Evolutionary conservation across 139 green algal species (phyloP).

Genomic region (Tetraselmis chui): DNA sequence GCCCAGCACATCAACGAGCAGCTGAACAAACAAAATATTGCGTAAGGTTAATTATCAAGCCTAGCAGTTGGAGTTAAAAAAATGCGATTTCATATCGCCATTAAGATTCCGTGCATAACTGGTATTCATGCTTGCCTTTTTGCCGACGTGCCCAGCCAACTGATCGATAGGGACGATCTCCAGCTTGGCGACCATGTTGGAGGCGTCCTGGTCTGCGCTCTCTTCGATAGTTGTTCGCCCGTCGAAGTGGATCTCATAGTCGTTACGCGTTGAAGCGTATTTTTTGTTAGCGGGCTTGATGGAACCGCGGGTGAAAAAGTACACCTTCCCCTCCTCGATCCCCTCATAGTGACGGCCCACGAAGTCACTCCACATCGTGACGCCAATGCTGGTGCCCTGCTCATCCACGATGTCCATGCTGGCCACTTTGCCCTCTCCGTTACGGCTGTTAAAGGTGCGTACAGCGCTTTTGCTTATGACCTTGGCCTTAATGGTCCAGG

Average conservation of each 20-base stretch:
- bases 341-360: slow-evolving; percentile 38
- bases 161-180: slow-evolving; percentile 61
- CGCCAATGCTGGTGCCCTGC: slow-evolving; percentile 63
- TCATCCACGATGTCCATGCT: slow-evolving; percentile 64
- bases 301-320: slow-evolving; percentile 42
- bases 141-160: slow-evolving; percentile 45
- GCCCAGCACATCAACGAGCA: slow-evolving; percentile 64
- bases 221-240: slow-evolving; percentile 54
- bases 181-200: slow-evolving; percentile 39
- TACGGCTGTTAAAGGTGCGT: slow-evolving; percentile 13
- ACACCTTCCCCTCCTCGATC: slow-evolving; percentile 47
- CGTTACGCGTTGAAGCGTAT: slow-evolving; percentile 55
- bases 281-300: slow-evolving; percentile 72
- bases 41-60: background rate
- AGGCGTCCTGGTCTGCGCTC: slow-evolving; percentile 51
- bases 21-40: slow-evolving; percentile 18
- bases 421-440: slow-evolving; percentile 27
- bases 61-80: no score
- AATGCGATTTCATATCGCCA: no score
- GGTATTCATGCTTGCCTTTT: slow-evolving; percentile 44
- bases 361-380: slow-evolving; percentile 68
- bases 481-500: slow-evolving; percentile 64
- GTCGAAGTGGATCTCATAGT: slow-evolving; percentile 73
- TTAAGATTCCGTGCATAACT: no score
- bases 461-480: slow-evolving; percentile 34